These are phyloP conservation scores for Hydnum rufescens DNA, from an alignment of 768 basidiomycete species.

Conservation along the genomic window DNA sequence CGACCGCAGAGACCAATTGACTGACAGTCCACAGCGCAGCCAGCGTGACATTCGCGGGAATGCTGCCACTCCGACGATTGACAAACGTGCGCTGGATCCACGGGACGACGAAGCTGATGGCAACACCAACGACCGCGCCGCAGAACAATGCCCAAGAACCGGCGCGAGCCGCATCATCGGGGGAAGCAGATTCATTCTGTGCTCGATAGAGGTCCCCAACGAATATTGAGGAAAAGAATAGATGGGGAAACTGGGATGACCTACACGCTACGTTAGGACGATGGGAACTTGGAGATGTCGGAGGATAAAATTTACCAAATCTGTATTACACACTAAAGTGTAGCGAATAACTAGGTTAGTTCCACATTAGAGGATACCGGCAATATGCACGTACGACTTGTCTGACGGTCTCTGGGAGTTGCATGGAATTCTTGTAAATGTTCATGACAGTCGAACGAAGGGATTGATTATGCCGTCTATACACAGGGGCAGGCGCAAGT, in stretches of 20 bases:
- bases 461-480: neutral
- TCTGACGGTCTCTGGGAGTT: conserved; percentile 41
- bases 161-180: conserved; percentile 2
- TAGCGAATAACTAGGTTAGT: neutral
- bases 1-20: neutral
- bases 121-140: neutral
- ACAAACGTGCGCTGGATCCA: neutral
- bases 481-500: neutral
- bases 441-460: neutral
- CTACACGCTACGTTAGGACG: neutral
- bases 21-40: conserved; percentile 17
- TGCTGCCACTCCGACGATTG: neutral
- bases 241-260: conserved; percentile 2
- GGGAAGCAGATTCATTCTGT: neutral
- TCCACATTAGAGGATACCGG: neutral
- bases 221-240: conserved; percentile 9
- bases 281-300: neutral
- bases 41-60: conserved; percentile 23
- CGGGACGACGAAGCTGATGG: neutral
- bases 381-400: conserved; percentile 42
- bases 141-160: conserved; percentile 2
- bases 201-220: conserved; percentile 7
- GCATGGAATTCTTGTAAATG: neutral
- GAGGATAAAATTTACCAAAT: conserved; percentile 25
- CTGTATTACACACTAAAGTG: conserved; percentile 5